Base-by-base conservation (phyloP, 2,329 filamentous ascomycete genomes). In the Xylariaceae sp. region DNA sequence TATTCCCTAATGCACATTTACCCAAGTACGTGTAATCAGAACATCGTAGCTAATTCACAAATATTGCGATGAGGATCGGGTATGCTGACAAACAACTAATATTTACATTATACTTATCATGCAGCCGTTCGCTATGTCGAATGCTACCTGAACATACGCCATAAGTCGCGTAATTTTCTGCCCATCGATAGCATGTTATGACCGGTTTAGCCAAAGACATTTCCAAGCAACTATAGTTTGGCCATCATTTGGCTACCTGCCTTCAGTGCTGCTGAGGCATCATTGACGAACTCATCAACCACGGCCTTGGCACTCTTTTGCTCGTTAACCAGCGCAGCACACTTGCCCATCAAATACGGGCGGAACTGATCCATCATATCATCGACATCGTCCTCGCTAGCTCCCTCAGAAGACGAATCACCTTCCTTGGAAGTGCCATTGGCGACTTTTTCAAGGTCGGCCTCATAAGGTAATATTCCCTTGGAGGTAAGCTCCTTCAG, bases 401-500 rank as follows among this genome's bases (percentile, higher is more conserved):
- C 86, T 63, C 83, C 81, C 66, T 89, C 85, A 81, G 83, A 23
- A 1, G 58, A 47, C n/a, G 46, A 33, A 1, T 50, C 48, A 10
- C 26, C 48, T 26, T 44, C 50, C 8, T 70, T 69, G 84, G 85
- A 30, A 5, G 58, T 57, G 21, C 65, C 65, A 41, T 72, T 73
- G 70, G 80, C 75, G 67, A 96, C 75, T 75, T 88, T 89, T 79
- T 99, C 94, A 27, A 99, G 84, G 70, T 99, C 94, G 66, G 91
- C 82, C 80, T 97, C 94, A 61, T 96, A 95, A 40, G 94, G 94
- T 64, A 99, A 91, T 70, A 91, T 79, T 66, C 94, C 94, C 84
- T 95, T 91, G 69, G 83, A 70, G 8, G 92, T 95, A 50, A 99
- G 84, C 70, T 95, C 84, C 82, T 92, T 95, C 75, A 99, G 96